These are phyloP conservation scores for Lophiotrema nucula DNA, from an alignment of 495 filamentous ascomycete genomes.

Conservation along the genomic window DNA sequence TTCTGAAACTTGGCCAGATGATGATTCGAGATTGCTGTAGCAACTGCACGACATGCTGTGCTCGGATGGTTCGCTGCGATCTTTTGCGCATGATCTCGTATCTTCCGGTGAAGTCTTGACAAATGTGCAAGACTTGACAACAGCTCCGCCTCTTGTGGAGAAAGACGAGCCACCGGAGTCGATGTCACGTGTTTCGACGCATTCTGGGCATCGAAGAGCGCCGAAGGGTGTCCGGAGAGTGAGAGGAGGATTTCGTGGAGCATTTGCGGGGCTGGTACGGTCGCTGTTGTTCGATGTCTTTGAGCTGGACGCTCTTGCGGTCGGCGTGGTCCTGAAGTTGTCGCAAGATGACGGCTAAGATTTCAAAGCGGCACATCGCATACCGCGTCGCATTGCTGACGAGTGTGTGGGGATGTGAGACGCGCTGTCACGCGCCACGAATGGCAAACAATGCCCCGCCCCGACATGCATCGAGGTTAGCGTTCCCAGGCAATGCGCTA, in stretches of 20 bases:
- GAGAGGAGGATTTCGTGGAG: conserved; percentile 95
- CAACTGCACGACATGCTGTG: conserved; percentile 83
- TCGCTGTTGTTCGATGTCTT: too few species aligned
- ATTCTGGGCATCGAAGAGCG: conserved; percentile 58
- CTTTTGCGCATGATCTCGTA: conserved; percentile 59
- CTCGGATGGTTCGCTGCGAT: conserved; percentile 72
- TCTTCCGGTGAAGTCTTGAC: conserved; percentile 68
- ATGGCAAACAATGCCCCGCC: not conserved
- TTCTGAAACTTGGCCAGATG: conserved; percentile 78
- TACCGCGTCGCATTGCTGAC: not conserved
- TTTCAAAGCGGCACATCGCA: conserved; percentile 32
- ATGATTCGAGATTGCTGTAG: conserved; percentile 66
- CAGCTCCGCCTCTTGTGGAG: conserved; percentile 77
- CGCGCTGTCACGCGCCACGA: not conserved
- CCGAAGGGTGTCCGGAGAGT: conserved; percentile 88
- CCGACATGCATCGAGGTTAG: not conserved
- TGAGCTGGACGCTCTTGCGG: too few species aligned
- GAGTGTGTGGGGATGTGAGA: not conserved
- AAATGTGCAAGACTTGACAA: conserved; percentile 72
- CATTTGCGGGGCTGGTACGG: conserved; percentile 60
- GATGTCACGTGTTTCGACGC: conserved; percentile 39
- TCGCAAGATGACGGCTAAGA: conserved; percentile 26
- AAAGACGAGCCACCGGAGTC: conserved; percentile 55
- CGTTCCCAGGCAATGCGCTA: too few species aligned
- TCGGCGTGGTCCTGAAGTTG: too few species aligned